Conservation (phyloP, 805 yeast species). For the Wickerhamiella allomyrinae region DNA sequence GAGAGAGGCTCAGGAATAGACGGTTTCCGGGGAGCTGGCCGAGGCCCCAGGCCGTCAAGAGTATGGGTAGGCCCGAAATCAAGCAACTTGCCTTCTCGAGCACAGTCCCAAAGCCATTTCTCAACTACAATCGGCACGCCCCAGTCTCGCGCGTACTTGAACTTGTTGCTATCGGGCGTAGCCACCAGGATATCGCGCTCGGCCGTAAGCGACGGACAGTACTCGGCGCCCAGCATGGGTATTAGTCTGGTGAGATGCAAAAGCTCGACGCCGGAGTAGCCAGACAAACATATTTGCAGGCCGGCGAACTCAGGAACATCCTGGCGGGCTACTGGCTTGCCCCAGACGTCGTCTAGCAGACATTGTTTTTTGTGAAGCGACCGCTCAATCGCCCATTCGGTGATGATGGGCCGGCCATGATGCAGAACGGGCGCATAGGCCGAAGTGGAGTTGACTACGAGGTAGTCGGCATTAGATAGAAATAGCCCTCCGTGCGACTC, state of each 20-base stretch:
- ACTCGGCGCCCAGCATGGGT: conserved; percentile 36
- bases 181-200: conserved; percentile 42
- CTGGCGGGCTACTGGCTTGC: conserved; percentile 25
- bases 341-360: conserved; percentile 45
- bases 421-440: conserved; percentile 17
- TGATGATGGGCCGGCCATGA: conserved; percentile 28
- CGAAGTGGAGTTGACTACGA: conserved; percentile 19
- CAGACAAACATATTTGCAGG: conserved; percentile 41
- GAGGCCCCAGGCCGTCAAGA: conserved; percentile 6
- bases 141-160: conserved; percentile 25
- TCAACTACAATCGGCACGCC: conserved; percentile 26
- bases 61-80: conserved; percentile 4
- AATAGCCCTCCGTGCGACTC: conserved; percentile 33
- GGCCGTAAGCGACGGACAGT: conserved; percentile 34
- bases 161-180: conserved; percentile 19
- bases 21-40: conserved; percentile 4
- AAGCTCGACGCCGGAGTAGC: conserved; percentile 64
- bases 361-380: conserved; percentile 42
- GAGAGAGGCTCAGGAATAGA: background rate
- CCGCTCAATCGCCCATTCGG: conserved; percentile 76
- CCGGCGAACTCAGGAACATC: conserved; percentile 19
- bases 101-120: conserved; percentile 28
- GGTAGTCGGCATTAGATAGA: conserved; percentile 7
- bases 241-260: conserved; percentile 57
- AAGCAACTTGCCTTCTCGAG: conserved; percentile 16